Evolutionary conservation across 192 early-diverging fungal genomes (phyloP), one percentile per base, ranked within the genome.

Genomic region (Spinellus fusiger): DNA sequence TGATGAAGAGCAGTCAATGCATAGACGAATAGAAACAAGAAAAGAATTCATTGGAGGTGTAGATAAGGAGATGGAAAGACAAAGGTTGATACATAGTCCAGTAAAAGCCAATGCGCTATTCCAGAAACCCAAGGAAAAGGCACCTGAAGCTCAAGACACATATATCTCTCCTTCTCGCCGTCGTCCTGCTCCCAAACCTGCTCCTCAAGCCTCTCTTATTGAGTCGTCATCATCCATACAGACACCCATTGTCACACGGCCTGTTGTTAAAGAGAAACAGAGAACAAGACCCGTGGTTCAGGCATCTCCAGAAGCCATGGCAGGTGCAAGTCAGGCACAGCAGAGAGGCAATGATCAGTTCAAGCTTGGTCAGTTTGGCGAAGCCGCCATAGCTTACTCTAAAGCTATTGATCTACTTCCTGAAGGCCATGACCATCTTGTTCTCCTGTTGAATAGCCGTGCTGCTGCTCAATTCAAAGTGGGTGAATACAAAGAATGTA

Each of bases 321-420:
- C 50, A 32, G 66, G 52, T 26, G 74, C 72, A 1, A 73, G 77
- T 49, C 46, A 48, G 3, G 58, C 73, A 61, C 86, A 89, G 56
- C 72, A 79, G 16, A 64, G 64, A 20, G 94, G 93, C 54, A 96
- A 95, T 66, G 86, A 86, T 8, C 61, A 73, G 10, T 98, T 93
- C 73, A 95, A 93, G 68, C 76, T 88, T 25, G 96, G 96, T 2
- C 91, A 97, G 71, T 97, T 86, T 75, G 86, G 78, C 47, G 87
- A 89, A 9, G 93, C 94, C 0, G 86, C 86, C 35, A 65, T 66
- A 5, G 73, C 71, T 16, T 98, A 98, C 70, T 79, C 81, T 3
- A 54, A 59, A 10, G 87, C 92, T 0, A 81, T 96, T 5, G 55
- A 70, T 29, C 55, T 68, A 3, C 74, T 97, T 1, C 84, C 93